These are phyloP conservation scores for Peltaster fructicola DNA, from an alignment of 2,329 filamentous ascomycete species.

Conservation along the genomic window DNA sequence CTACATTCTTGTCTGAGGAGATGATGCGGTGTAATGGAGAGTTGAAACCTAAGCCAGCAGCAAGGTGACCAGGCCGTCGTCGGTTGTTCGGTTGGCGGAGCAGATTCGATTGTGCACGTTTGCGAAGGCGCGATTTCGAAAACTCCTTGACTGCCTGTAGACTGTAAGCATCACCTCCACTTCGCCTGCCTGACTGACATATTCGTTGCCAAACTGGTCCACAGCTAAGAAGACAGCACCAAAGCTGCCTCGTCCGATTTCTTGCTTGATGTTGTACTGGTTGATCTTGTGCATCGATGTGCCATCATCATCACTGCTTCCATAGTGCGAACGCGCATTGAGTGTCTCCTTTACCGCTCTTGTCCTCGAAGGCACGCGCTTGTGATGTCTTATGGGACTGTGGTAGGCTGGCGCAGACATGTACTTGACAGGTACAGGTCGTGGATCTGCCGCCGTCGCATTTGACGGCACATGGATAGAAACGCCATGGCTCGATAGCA, in stretches of 20 bases:
- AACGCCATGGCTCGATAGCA: conserved; percentile 27
- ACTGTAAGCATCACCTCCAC: conserved; percentile 1
- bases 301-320: conserved; percentile 68
- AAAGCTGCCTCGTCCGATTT: conserved; percentile 93
- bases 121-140: conserved; percentile 77
- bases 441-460: conserved; percentile 18
- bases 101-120: conserved; percentile 78
- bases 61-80: conserved; percentile 34
- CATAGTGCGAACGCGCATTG: conserved; percentile 74
- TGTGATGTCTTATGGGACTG: conserved; percentile 48
- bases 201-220: conserved; percentile 86
- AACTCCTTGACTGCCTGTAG: conserved; percentile 91
- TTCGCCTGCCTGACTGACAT: conserved; percentile 39
- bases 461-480: conserved; percentile 29
- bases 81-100: conserved; percentile 43
- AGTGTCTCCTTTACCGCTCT: conserved; percentile 69
- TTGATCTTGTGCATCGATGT: conserved; percentile 74
- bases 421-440: conserved; percentile 27
- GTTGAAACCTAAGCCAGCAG: conserved; percentile 38
- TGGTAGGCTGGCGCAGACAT: conserved; percentile 41
- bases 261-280: conserved; percentile 83
- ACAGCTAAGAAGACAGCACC: conserved; percentile 79
- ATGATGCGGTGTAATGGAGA: conserved; percentile 46
- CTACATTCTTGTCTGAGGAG: conserved; percentile 29
- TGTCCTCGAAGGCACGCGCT: conserved; percentile 40